phyloP scores from a whole-genome alignment of 768 basidiomycete species.

The Leccinum longicurvipes region DNA sequence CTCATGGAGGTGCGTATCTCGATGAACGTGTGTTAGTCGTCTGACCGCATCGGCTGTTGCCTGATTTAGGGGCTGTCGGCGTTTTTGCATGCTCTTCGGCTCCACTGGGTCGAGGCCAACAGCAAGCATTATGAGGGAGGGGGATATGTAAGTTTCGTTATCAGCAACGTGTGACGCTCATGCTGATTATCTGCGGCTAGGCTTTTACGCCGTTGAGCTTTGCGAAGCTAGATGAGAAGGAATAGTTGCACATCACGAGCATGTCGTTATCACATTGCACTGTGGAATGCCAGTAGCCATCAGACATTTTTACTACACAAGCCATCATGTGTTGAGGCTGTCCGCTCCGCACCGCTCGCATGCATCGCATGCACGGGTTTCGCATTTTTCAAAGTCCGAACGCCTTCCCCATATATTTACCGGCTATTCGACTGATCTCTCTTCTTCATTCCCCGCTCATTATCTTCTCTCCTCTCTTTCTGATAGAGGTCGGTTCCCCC shows the following conservation, averaged over 20 bases:
- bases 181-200: constrained; percentile 34
- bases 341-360: background rate
- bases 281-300: constrained; percentile 12
- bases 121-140: constrained; percentile 93
- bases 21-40: constrained; percentile 16
- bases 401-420: constrained; percentile 15
- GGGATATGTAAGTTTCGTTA: constrained; percentile 68
- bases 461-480: constrained; percentile 23
- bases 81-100: constrained; percentile 91
- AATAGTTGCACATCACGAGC: constrained; percentile 21
- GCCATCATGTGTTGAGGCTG: constrained; percentile 11
- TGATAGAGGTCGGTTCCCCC: constrained; percentile 32
- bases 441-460: constrained; percentile 31
- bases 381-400: constrained; percentile 35
- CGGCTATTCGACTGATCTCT: background rate
- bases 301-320: constrained; percentile 15
- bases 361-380: background rate
- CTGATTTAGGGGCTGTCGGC: constrained; percentile 78
- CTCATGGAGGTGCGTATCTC: constrained; percentile 82
- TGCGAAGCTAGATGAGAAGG: constrained; percentile 39
- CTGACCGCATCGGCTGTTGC: constrained; percentile 7
- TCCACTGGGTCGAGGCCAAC: constrained; percentile 98
- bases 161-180: constrained; percentile 22
- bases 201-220: constrained; percentile 49
- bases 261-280: constrained; percentile 15